A percentile compares a stretch with the other conserved stretches of the same genome.
These are phyloP conservation scores for Dovyalis caffra DNA, from an alignment of 345 rosid genomes.

Conservation along the genomic window DNA sequence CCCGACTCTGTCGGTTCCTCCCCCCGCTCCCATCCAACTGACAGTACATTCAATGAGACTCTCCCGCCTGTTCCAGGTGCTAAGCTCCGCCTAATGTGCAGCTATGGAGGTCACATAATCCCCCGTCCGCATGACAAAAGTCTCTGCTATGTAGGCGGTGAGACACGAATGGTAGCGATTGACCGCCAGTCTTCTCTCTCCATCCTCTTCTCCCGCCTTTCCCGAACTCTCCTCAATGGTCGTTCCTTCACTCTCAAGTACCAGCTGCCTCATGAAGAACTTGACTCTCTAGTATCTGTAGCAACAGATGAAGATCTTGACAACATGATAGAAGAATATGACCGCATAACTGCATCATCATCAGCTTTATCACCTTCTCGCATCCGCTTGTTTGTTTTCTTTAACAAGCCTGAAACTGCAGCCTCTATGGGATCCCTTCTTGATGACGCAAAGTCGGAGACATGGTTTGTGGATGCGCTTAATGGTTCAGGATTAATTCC, in stretches of 20 bases:
- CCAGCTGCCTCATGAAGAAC: conserved; percentile 85
- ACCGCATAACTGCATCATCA: conserved; percentile 25
- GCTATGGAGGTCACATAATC: conserved; percentile 82
- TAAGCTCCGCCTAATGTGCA: conserved; percentile 86
- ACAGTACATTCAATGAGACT: conserved; percentile 25
- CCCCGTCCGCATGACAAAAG: conserved; percentile 90
- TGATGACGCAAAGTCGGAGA: conserved; percentile 64
- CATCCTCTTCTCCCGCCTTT: conserved; percentile 52
- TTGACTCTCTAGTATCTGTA: conserved; percentile 76
- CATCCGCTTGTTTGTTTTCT: conserved; percentile 66
- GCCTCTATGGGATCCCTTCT: conserved; percentile 73
- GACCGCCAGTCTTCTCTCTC: conserved; percentile 65
- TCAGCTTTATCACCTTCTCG: conserved; percentile 40
- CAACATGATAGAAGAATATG: too few relatives aligned
- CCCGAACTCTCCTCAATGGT: conserved; percentile 58
- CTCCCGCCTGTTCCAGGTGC: conserved; percentile 56
- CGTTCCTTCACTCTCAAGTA: conserved; percentile 73
- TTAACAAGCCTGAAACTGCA: conserved; percentile 64
- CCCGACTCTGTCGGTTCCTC: conserved; percentile 47
- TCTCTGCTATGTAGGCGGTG: conserved; percentile 72
- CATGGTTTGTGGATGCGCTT: conserved; percentile 84
- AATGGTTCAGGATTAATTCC: conserved; percentile 65
- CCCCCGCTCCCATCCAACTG: conserved; percentile 40
- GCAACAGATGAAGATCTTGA: conserved; percentile 80
- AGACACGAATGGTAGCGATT: conserved; percentile 57